Conservation (phyloP, 257 asterid genomes). For the Solanum verrucosum region DNA sequence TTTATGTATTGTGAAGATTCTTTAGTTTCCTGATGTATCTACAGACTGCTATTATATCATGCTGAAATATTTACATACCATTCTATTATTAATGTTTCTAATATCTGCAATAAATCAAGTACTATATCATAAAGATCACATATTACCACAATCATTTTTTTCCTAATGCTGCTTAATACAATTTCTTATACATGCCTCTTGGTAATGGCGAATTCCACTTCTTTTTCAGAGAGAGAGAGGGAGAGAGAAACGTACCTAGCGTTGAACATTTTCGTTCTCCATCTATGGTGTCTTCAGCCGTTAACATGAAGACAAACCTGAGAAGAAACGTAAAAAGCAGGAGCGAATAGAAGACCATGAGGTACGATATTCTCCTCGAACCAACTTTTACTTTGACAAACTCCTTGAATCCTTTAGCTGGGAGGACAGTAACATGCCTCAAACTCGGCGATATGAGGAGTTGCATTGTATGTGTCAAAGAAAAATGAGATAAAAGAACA, state of each 20-base stretch:
- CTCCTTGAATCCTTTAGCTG: slow-evolving; percentile 61
- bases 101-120: background rate
- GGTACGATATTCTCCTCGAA: slow-evolving; percentile 53
- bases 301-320: slow-evolving; percentile 59
- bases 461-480: slow-evolving; percentile 34
- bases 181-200: background rate
- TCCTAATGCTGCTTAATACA: background rate
- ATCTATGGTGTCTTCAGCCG: slow-evolving; percentile 60
- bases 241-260: slow-evolving; percentile 26
- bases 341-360: slow-evolving; percentile 59
- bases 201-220: background rate
- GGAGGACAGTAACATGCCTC: slow-evolving; percentile 63
- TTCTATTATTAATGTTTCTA: background rate
- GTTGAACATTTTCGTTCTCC: slow-evolving; percentile 51
- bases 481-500: background rate
- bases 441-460: slow-evolving; percentile 76
- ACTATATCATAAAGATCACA: background rate
- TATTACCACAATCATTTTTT: background rate
- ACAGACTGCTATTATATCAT: background rate
- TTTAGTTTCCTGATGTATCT: background rate
- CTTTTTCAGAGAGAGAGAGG: background rate
- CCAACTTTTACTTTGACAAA: slow-evolving; percentile 61
- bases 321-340: slow-evolving; percentile 61
- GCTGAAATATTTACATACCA: background rate
- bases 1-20: background rate